These are phyloP conservation scores for Colletotrichum tanaceti DNA, from an alignment of 2,329 filamentous ascomycete genomes.

Conservation along the genomic window DNA sequence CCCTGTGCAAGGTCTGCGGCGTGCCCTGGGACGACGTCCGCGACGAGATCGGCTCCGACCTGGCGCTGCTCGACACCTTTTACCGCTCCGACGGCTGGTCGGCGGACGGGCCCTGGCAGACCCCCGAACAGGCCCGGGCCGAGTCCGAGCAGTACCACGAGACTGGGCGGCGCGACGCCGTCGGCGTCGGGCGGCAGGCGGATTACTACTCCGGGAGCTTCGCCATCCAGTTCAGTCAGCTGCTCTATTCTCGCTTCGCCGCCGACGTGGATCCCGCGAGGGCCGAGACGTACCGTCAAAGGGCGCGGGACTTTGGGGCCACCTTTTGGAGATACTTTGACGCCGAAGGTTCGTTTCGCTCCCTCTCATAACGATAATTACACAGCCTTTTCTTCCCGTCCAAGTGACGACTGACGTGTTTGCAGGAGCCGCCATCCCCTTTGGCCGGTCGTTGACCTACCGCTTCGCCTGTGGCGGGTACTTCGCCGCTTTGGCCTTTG, in stretches of 20 bases:
- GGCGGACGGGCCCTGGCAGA: slow-evolving; percentile 58
- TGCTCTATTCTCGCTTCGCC: slow-evolving; percentile 59
- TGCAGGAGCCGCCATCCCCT: slow-evolving; percentile 62
- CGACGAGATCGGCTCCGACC: slow-evolving; percentile 54
- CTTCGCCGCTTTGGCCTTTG: slow-evolving; percentile 58
- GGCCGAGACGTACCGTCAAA: slow-evolving; percentile 51
- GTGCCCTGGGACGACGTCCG: slow-evolving; percentile 50
- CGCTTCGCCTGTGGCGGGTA: slow-evolving; percentile 63
- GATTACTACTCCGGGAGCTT: slow-evolving; percentile 68
- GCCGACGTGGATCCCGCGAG: slow-evolving; percentile 54
- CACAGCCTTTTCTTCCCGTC: accelerated
- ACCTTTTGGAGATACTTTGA: slow-evolving; percentile 63
- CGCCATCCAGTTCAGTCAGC: slow-evolving; percentile 63
- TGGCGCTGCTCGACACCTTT: slow-evolving; percentile 58
- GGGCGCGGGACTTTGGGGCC: slow-evolving; percentile 55
- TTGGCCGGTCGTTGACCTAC: slow-evolving; percentile 63
- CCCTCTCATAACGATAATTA: accelerated
- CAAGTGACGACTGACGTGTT: background rate
- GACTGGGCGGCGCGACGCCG: slow-evolving; percentile 43
- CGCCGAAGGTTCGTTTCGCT: slow-evolving; percentile 53
- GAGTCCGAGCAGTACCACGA: slow-evolving; percentile 36
- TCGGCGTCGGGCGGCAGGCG: slow-evolving; percentile 52
- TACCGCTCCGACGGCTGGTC: slow-evolving; percentile 60
- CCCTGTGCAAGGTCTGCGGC: slow-evolving; percentile 55
- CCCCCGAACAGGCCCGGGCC: slow-evolving; percentile 38